Evolutionary conservation across 106 monocot genomes (phyloP).

Genomic region (Acanthochlamys bracteata): DNA sequence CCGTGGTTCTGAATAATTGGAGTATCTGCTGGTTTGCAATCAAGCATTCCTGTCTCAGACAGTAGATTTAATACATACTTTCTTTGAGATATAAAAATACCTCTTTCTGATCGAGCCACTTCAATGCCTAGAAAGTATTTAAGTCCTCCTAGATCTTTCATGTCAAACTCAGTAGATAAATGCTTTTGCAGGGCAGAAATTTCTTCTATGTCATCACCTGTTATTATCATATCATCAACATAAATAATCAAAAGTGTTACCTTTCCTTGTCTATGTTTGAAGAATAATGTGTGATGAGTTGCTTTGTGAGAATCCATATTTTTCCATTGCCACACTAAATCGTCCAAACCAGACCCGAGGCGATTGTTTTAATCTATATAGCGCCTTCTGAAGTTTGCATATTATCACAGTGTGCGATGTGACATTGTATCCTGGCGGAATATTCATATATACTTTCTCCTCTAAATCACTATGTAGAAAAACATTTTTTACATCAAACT

Average conservation of each 20-base stretch:
- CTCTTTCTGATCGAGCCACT: background rate
- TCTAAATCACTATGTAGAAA: too few relatives aligned
- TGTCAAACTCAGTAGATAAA: background rate
- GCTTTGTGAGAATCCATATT: background rate
- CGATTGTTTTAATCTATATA: conserved; percentile 27
- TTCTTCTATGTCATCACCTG: too few relatives aligned
- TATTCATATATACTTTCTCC: too few relatives aligned
- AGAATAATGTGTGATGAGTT: conserved; percentile 7
- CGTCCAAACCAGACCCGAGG: conserved; percentile 12
- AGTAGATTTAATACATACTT: conserved; percentile 4
- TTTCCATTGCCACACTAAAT: conserved; percentile 5
- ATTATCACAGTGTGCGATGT: background rate
- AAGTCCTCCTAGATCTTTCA: background rate
- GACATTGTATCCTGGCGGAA: conserved; percentile 4
- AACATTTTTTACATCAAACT: too few relatives aligned
- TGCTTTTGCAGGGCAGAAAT: too few relatives aligned
- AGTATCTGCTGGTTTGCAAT: background rate
- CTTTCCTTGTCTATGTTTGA: background rate
- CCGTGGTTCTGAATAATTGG: background rate
- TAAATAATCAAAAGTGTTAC: background rate
- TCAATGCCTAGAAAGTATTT: conserved; percentile 3
- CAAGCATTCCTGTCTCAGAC: background rate
- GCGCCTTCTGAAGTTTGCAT: conserved; percentile 11
- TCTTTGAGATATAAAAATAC: conserved; percentile 2
- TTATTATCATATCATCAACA: too few relatives aligned